Base-by-base conservation (phyloP, 2,329 filamentous ascomycete genomes). In the Xylaria multiplex region DNA sequence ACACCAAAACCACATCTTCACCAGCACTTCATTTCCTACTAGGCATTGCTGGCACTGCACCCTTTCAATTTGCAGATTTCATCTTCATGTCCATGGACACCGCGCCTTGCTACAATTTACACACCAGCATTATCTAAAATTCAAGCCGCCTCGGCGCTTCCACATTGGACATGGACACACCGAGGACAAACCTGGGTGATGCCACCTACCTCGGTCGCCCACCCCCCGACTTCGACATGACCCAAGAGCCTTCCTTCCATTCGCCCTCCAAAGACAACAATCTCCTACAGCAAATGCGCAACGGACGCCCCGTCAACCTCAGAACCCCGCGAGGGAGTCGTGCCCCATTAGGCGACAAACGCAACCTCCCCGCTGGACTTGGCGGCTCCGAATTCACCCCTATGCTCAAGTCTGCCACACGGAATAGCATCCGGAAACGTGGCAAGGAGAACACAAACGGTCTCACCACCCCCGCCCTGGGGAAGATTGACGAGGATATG, bases 311-410 rank as follows among this genome's bases (percentile, higher is more conserved):
- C 53, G 80, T 85, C 72, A 90, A 80, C 76, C 80, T 93, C 69
- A 85, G 87, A 74, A 97, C 95, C 59, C 95, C 95, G 37, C 89
- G 90, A 69, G 86, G 86, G 62, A 80, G 72, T 50, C 89, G 92
- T 69, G 87, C 89, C 19, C 88, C 91, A 22, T 85, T 97, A 48
- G 86, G 87, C 67, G 88, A 92, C 78, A 86, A 89, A 71, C 88
- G 88, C 73, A 96, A 93, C 73, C 83, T 93, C 24, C 91, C 90
- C 24, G 83, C 84, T 43, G 85, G 86, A 69, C 80, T 90, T 48
- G 86, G 84, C 50, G 88, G 87, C 60, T 90, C 89, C 72, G 96
- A 99, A 75, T 99, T 99, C 78, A 99, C 96, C 0, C 96, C 96
- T 0, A 83, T 99, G 72, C 88, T 99, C 77, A 97, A 97, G 79